Evolutionary conservation across 768 basidiomycete genomes (phyloP), one percentile per base, ranked within the genome.

Genomic region (Kwoniella dendrophila): DNA sequence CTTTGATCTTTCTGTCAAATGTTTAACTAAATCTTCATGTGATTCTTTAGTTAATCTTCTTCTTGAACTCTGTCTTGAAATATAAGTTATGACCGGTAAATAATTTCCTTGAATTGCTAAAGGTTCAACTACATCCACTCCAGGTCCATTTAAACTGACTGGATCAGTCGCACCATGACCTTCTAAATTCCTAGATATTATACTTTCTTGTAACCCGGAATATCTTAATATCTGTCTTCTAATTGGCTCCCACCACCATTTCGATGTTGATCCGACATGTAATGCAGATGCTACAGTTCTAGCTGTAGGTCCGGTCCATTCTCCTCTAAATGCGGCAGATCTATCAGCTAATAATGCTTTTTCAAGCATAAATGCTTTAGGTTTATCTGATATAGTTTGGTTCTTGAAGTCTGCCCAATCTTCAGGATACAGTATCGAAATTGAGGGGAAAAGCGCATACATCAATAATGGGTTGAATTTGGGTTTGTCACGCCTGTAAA

Each of bases 81-180:
- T 85, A 68, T 97, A 97, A 2, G 92, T 95, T 78, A 97, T 90
- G 16, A 97, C 90, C 0, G 88, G 88, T 36, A 66, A 85, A 33
- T 79, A 80, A 20, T 60, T 63, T 12, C 70, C 70, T 14, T 45
- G 29, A 2, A 59, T 56, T 3, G 57, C 55, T 7, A 69, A 34
- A 7, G 70, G 70, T 38, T 68, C 63, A 11, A 68, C 27, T 2
- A 47, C 43, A 16, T 53, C 59, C 2, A 61, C 51, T 14, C 62
- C 64, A 2, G 62, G 64, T n/a, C 34, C 62, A 7, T 54, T 22
- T 10, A 59, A 26, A 0, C 26, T 59, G 14, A 67, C 64, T 8
- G 77, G 73, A 60, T 78, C 74, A 0, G 73, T 60, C 2, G 73
- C 72, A 3, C 77, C 77, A 33, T 65, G 62, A 20, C 77, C 77